Evolutionary conservation across 179 eudicot genomes (phyloP).

Genomic region (Gypsophila paniculata): DNA sequence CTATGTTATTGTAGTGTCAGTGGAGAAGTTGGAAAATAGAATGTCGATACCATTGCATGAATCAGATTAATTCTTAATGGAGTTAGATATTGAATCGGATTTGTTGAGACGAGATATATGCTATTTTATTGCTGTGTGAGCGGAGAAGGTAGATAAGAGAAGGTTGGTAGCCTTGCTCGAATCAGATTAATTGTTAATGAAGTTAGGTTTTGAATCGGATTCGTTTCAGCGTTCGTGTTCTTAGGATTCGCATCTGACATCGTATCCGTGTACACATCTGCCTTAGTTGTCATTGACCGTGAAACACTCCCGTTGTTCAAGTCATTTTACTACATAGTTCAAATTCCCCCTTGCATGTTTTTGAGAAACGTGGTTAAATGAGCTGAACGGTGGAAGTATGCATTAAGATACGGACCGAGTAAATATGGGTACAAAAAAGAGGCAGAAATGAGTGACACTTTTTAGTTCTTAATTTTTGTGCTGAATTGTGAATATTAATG

Average conservation of each 20-base stretch:
- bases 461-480: neutral
- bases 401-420: constrained; percentile 1
- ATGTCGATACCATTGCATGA: no score
- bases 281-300: no score
- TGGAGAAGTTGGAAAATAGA: no score
- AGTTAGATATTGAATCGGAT: neutral
- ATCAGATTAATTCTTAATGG: no score
- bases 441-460: neutral
- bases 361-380: no score
- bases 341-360: no score
- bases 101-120: neutral
- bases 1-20: no score
- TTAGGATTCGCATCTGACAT: neutral
- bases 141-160: no score
- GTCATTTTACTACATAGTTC: neutral
- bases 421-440: neutral
- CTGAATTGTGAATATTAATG: neutral
- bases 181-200: neutral
- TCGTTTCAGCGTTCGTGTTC: neutral
- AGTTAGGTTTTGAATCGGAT: neutral
- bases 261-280: neutral
- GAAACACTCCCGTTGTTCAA: no score
- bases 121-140: no score
- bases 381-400: no score
- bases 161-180: no score